Evolutionary conservation across 2,329 filamentous ascomycete species (phyloP), one percentile per base, ranked within the genome.

Genomic region (Gaeumannomyces sp.): DNA sequence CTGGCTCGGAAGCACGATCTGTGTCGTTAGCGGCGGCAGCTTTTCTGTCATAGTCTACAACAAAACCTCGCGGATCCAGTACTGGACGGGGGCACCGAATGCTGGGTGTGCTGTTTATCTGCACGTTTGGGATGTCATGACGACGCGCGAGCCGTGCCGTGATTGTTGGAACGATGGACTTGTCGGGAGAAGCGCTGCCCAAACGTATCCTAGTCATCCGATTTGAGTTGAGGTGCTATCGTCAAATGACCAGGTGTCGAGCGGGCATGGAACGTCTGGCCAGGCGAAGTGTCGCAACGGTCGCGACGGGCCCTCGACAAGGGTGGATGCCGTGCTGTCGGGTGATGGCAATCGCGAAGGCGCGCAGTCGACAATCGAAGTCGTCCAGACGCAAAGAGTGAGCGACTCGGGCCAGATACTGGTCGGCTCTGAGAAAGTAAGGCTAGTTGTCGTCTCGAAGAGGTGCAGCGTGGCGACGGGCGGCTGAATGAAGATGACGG

Each of bases 11-110:
- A 79, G 77, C 79, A 80, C 80, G 76, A 80, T 77, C 77, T 81
- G 83, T 76, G 83, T 83, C 72, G 80, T 80, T 76, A 82, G 78
- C 75, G 80, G 74, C 71, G 76, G 77, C 69, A 78, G 77, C 75
- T 80, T 85, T 76, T 87, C 85, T 77, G 83, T 87, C 85, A 87
- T 87, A 85, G 81, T 87, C 81, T 81, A 79, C 25, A 70, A 69
- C 75, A 70, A 72, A 75, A 75, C 78, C 80, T 80, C 81, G 76
- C 75, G 72, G 74, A 76, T 71, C 69, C 61, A 69, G 70, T 69
- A 70, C 45, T 53, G 45, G 45, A 53, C 45, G 22, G 45, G 25
- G 45, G 45, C 22, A 8, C 45, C 45, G 67, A 70, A 70, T 70
- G 73, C 73, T 75, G 71, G 73, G 72, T 72, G 75, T 71, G 75